A percentile compares a stretch with the other conserved stretches of the same genome.
Conservation (phyloP, 805 yeast species). For the Limtongia smithiae region DNA sequence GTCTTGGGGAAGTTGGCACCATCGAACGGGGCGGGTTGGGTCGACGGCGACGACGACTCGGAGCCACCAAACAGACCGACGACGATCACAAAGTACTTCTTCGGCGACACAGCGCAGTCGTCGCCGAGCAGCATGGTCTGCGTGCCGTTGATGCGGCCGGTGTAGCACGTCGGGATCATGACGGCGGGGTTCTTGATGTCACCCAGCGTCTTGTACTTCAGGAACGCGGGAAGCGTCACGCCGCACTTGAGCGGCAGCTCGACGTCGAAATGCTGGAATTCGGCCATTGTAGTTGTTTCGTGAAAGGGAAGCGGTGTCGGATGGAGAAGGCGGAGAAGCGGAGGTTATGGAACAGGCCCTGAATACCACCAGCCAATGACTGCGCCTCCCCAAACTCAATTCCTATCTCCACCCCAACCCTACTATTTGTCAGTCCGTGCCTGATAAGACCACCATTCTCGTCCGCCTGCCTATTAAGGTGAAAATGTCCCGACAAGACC, state of each 20-base stretch:
- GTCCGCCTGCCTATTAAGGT: no score
- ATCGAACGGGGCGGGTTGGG: slow-evolving; percentile 27
- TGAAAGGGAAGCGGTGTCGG: no score
- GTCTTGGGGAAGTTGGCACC: slow-evolving; percentile 28
- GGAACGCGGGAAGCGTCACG: slow-evolving; percentile 24
- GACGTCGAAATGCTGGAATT: slow-evolving; percentile 22
- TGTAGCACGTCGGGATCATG: slow-evolving; percentile 28
- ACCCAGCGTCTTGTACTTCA: slow-evolving; percentile 28
- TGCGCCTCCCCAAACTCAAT: no score
- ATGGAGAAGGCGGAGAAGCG: no score
- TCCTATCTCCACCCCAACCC: no score
- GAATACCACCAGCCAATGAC: no score
- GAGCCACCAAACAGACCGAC: slow-evolving; percentile 29
- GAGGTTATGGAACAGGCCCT: no score
- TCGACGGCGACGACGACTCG: slow-evolving; percentile 28
- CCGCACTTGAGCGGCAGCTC: slow-evolving; percentile 28
- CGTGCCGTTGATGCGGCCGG: slow-evolving; percentile 26
- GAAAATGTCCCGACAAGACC: no score
- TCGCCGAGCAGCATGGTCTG: slow-evolving; percentile 22
- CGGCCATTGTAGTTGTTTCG: slow-evolving; percentile 17
- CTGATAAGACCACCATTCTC: no score
- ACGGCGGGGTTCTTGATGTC: slow-evolving; percentile 29
- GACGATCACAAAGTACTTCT: slow-evolving; percentile 26
- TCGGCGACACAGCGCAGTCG: slow-evolving; percentile 23
- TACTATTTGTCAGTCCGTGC: no score